A percentile compares a stretch with the other conserved stretches of the same genome.
phyloP scores from a whole-genome alignment of 257 asterid species.

The Capsicum baccatum region DNA sequence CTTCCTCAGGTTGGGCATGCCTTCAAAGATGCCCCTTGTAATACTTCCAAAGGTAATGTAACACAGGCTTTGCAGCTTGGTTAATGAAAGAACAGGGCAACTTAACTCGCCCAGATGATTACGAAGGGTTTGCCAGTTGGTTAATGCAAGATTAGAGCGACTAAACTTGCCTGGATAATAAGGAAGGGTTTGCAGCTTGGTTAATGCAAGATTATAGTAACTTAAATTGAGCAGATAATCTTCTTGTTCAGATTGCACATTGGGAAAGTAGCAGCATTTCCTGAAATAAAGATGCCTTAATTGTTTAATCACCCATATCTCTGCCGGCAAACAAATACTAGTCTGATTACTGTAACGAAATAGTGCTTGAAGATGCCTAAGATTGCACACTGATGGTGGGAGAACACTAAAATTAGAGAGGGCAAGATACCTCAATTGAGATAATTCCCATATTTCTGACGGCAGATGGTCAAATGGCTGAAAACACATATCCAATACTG shows the following conservation, averaged over 20 bases:
- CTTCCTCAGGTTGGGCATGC: slow-evolving; percentile 12
- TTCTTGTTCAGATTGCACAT: neutral
- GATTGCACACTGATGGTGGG: neutral
- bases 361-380: neutral
- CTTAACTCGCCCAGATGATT: too few species aligned
- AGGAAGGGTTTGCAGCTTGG: too few species aligned
- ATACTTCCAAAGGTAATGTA: neutral
- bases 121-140: too few species aligned
- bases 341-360: neutral
- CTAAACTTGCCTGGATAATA: too few species aligned
- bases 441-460: too few species aligned
- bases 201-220: too few species aligned
- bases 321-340: neutral
- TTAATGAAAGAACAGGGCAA: neutral
- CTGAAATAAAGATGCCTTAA: neutral
- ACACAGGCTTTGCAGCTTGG: neutral
- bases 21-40: neutral
- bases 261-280: neutral
- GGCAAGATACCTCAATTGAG: neutral
- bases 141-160: too few species aligned
- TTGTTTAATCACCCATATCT: neutral
- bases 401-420: neutral
- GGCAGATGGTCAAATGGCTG: too few species aligned
- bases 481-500: too few species aligned
- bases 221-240: too few species aligned